phyloP scores from a whole-genome alignment of 345 rosid species.

The Eutrema yunnanense region DNA sequence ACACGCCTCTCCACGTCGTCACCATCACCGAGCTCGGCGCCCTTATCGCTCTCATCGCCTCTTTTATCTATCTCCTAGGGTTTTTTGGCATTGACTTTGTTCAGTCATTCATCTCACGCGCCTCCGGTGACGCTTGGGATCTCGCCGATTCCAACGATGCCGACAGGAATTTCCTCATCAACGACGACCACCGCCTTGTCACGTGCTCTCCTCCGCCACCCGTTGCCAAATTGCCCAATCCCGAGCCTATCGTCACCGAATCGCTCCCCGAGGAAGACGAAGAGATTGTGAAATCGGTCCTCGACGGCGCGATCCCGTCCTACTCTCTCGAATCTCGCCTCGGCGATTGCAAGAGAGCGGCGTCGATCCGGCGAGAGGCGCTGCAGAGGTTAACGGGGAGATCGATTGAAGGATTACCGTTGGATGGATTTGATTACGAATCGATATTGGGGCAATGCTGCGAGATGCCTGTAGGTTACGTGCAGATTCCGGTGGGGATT shows the following conservation, averaged over 20 bases:
- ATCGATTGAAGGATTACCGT: slow-evolving; percentile 66
- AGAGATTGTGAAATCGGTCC: slow-evolving; percentile 52
- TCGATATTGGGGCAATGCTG: slow-evolving; percentile 93
- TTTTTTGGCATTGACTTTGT: slow-evolving; percentile 89
- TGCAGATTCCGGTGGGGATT: slow-evolving; percentile 89
- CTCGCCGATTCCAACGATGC: slow-evolving; percentile 34
- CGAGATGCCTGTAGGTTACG: slow-evolving; percentile 94
- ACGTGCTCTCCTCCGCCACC: slow-evolving; percentile 26
- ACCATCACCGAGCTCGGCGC: slow-evolving; percentile 70
- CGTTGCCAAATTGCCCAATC: slow-evolving; percentile 10
- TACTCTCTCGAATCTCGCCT: slow-evolving; percentile 69
- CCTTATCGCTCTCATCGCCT: slow-evolving; percentile 63
- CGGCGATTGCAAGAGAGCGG: slow-evolving; percentile 79
- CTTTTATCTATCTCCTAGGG: slow-evolving; percentile 74
- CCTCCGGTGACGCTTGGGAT: slow-evolving; percentile 61
- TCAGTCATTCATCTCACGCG: slow-evolving; percentile 66
- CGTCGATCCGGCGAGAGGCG: slow-evolving; percentile 64
- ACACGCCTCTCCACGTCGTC: slow-evolving; percentile 80
- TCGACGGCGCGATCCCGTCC: slow-evolving; percentile 52
- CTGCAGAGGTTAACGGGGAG: slow-evolving; percentile 71
- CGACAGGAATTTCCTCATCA: slow-evolving; percentile 9
- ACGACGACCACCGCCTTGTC: slow-evolving; percentile 33
- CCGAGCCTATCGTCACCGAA: slow-evolving; percentile 32
- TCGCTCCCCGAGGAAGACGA: slow-evolving; percentile 59
- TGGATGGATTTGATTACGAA: slow-evolving; percentile 78